Evolutionary conservation across 23 red algal genomes (phyloP).

Genomic region (Agarophyton chilense): DNA sequence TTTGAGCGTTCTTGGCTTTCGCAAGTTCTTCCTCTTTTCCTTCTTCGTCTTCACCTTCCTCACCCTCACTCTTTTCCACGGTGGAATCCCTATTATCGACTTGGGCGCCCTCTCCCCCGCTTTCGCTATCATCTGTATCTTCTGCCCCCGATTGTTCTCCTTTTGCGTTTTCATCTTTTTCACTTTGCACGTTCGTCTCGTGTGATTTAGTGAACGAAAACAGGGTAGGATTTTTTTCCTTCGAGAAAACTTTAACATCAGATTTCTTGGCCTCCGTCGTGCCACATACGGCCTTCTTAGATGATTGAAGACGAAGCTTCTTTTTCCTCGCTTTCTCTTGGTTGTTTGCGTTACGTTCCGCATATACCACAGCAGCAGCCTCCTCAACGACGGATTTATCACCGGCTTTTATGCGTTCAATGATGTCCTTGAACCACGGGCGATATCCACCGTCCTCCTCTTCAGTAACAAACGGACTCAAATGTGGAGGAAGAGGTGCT

Average conservation of each 20-base stretch:
- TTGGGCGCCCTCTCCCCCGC: background rate
- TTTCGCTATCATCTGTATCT: too few species aligned
- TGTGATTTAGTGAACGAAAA: too few species aligned
- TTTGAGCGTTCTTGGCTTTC: conserved; percentile 9
- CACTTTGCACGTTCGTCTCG: background rate
- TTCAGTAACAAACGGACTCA: conserved; percentile 64
- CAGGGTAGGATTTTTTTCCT: too few species aligned
- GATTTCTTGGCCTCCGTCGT: background rate
- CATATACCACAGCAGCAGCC: conserved; percentile 64
- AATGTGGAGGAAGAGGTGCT: conserved; percentile 59
- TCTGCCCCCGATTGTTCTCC: background rate
- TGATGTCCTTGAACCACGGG: conserved; percentile 70
- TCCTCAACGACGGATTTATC: conserved; percentile 76
- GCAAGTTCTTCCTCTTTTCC: conserved; percentile 49
- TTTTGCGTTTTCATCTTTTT: background rate
- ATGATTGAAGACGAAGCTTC: background rate
- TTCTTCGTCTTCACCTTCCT: conserved; percentile 77
- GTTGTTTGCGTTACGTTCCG: conserved; percentile 12
- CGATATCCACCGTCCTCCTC: conserved; percentile 71
- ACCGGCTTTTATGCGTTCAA: conserved; percentile 79
- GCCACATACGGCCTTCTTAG: background rate
- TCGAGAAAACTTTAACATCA: background rate
- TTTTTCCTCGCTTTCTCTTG: background rate
- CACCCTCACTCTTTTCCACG: background rate
- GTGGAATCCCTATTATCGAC: background rate